Conservation (phyloP, 1,284 basidiomycete genomes). For the Binderoboletus segoi region DNA sequence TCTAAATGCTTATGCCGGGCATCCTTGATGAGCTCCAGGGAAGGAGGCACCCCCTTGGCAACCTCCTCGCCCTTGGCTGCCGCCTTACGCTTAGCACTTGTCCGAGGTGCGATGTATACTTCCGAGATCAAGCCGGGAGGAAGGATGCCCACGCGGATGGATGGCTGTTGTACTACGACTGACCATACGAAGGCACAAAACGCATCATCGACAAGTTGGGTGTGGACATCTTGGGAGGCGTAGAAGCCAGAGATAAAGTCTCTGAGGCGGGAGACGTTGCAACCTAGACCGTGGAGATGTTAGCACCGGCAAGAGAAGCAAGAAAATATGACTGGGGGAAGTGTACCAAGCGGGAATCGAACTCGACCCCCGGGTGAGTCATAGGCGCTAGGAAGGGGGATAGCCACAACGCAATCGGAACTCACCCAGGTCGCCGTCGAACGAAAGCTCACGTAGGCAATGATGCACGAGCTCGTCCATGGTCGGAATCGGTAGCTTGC, state of each 20-base stretch:
- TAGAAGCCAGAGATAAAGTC: slow-evolving; percentile 73
- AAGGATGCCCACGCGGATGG: slow-evolving; percentile 67
- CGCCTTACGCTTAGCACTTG: slow-evolving; percentile 62
- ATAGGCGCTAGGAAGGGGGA: slow-evolving; percentile 1
- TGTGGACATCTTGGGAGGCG: slow-evolving; percentile 39
- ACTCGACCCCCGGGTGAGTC: slow-evolving; percentile 34
- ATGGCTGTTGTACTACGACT: slow-evolving; percentile 69
- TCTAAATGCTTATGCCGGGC: slow-evolving; percentile 54
- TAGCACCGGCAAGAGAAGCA: slow-evolving; percentile 12
- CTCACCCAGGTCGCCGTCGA: slow-evolving; percentile 81
- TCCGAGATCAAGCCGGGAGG: slow-evolving; percentile 59
- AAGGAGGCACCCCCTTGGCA: slow-evolving; percentile 43
- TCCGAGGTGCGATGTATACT: slow-evolving; percentile 76
- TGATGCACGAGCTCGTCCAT: slow-evolving; percentile 80
- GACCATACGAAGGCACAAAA: slow-evolving; percentile 84
- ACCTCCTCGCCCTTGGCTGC: slow-evolving; percentile 55
- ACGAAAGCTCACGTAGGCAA: slow-evolving; percentile 75
- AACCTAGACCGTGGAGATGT: slow-evolving; percentile 49
- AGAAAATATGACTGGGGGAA: slow-evolving; percentile 25
- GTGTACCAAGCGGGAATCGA: slow-evolving; percentile 45
- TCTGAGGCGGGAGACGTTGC: slow-evolving; percentile 64
- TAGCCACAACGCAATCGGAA: slow-evolving; percentile 10
- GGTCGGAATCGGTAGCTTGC: neutral
- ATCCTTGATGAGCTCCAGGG: slow-evolving; percentile 56
- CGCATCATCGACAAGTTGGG: slow-evolving; percentile 70